A percentile compares a stretch with the other conserved stretches of the same genome.
phyloP scores from a whole-genome alignment of 768 basidiomycete species.

The Termitomyces sp. region DNA sequence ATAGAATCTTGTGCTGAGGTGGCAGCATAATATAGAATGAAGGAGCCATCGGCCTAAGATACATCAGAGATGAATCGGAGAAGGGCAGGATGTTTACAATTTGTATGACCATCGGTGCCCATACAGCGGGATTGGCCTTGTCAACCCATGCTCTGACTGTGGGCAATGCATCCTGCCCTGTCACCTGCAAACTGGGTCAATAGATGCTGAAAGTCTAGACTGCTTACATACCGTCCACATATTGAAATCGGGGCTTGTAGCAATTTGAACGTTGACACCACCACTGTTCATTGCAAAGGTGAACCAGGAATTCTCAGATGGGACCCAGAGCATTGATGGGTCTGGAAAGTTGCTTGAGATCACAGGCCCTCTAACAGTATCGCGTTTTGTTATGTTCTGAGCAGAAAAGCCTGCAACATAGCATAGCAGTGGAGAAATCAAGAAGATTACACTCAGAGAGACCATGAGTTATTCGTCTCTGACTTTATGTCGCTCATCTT shows the following conservation, averaged over 20 bases:
- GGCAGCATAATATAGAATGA: conserved; percentile 13
- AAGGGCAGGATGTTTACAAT: not conserved
- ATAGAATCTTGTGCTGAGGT: conserved; percentile 8
- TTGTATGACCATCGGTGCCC: conserved; percentile 15
- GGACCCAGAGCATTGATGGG: conserved; percentile 10
- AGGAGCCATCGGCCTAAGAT: conserved; percentile 7
- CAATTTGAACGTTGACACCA: conserved; percentile 10
- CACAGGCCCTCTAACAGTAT: conserved; percentile 10
- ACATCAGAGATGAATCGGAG: not conserved
- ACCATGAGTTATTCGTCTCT: not conserved
- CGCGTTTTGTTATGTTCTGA: conserved; percentile 11
- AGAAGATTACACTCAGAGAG: not conserved
- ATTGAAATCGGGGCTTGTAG: conserved; percentile 9
- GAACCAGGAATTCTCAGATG: conserved; percentile 11
- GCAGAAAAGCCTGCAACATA: not conserved
- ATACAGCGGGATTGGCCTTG: conserved; percentile 7
- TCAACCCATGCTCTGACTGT: conserved; percentile 13
- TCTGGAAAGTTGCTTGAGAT: conserved; percentile 11
- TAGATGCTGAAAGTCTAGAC: not conserved
- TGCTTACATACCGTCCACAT: conserved; percentile 4
- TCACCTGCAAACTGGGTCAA: not conserved
- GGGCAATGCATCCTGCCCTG: conserved; percentile 5
- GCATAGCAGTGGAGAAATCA: not conserved
- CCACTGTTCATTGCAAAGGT: conserved; percentile 11
- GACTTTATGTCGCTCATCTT: not conserved